Base-by-base conservation (phyloP, 2,329 filamentous ascomycete species). In the Niveomyces coronatus region DNA sequence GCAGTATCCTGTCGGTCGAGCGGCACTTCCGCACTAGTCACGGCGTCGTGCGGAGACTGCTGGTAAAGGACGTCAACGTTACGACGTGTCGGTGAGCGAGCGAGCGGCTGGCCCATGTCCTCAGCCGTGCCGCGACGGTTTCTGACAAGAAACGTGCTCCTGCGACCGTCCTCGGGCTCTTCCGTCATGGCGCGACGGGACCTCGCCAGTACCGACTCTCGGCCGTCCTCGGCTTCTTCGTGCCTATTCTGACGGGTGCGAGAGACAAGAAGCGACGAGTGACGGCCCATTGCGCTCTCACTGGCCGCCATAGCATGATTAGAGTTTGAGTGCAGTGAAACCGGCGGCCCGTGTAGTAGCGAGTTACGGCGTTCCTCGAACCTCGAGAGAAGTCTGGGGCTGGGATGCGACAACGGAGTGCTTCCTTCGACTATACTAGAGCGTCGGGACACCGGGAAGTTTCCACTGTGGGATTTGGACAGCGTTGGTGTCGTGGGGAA, bases 71-170 rank as follows among this genome's bases (percentile, higher is more conserved):
- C n/a, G 37, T 81, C 76, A 1, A 74, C 79, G 24, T 63, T 58
- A 4, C 74, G 74, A 17, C 77, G 64, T 4, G 76, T 78, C 1
- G 74, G 73, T 3, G 69, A 64, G 15, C 35, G n/a, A 71, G 67
- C 45, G 71, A 66, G 33, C 15, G 70, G 67, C 1, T 73, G 68
- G 9, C 70, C 67, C 2, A 72, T 63, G 22, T 68, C 63, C 11
- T 64, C 64, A 20, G 65, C 53, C 24, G 68, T 67, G 10, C 58
- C 61, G 26, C 69, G 62, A 17, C 70, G 63, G 28, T 56, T 57
- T 35, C 70, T 65, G 13, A 66, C 49, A 24, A 72, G 49, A 5
- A 69, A 42, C 27, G 64, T 63, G 23, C 65, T 65, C 43, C 58
- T 58, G 31, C 60, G 33, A 16, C 61, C 63, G 29, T 68, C 67